Conservation (phyloP, 352 stramenopile species). For the Phytopythium montanum region DNA sequence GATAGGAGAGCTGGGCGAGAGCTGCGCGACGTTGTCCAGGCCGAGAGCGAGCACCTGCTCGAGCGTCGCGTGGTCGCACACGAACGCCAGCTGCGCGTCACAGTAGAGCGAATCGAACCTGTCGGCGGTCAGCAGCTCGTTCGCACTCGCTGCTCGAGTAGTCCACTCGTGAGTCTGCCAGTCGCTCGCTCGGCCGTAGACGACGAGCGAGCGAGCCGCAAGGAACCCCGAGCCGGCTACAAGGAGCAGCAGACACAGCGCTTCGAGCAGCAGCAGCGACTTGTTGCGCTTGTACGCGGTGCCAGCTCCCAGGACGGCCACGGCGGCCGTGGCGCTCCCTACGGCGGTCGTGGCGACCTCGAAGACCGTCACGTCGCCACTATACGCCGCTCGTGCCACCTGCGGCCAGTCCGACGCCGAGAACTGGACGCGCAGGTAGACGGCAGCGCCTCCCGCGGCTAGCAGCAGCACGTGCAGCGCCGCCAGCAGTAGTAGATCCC, state of each 20-base stretch:
- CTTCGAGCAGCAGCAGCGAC: constrained; percentile 6
- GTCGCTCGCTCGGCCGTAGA: background rate
- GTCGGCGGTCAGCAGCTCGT: background rate
- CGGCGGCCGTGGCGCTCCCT: constrained; percentile 26
- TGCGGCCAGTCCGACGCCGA: constrained; percentile 4
- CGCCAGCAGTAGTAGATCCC: constrained; percentile 5
- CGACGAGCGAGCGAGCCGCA: background rate
- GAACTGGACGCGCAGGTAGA: constrained; percentile 1
- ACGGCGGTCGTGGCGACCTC: constrained; percentile 8
- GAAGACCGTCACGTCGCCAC: background rate
- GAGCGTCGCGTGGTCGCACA: constrained; percentile 9
- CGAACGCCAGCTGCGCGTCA: constrained; percentile 5
- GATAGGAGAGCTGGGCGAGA: background rate
- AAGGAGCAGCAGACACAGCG: constrained; percentile 1
- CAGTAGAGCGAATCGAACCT: constrained; percentile 5
- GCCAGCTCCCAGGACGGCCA: constrained; percentile 24
- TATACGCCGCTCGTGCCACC: constrained; percentile 2
- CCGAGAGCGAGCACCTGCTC: constrained; percentile 2
- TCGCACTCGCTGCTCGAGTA: background rate
- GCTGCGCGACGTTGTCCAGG: background rate
- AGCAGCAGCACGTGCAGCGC: constrained; percentile 7
- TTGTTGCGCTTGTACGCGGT: background rate
- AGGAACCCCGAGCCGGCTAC: background rate
- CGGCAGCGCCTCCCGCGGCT: background rate
- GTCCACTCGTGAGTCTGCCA: background rate